Base-by-base conservation (phyloP, 345 rosid species). In the Salix udensis region DNA sequence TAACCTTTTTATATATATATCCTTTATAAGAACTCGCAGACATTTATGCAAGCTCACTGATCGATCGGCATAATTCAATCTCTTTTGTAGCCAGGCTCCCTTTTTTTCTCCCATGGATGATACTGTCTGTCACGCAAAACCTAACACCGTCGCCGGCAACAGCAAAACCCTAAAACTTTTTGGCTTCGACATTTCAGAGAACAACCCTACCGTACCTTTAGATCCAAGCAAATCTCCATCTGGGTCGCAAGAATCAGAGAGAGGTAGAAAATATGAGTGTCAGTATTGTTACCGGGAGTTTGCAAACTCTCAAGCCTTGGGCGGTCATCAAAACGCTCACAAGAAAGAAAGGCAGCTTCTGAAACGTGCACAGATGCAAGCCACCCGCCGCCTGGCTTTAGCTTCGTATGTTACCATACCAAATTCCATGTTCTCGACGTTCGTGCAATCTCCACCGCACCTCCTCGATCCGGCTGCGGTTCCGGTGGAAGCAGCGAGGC, bases 171-270 rank as follows among this genome's bases (percentile, higher is more conserved):
- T 90, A 44, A 89, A 90, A 85, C 91, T 92, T 26, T 90, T 89
- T 21, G 91, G 94, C 28, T 86, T 90, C 84, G 82, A 88, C 82
- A 86, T 92, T 55, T 82, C 84, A 9, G 85, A 89, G 50, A 67
- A 78, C 19, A 72, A 81, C 18, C 39, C 78, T 11, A 68, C 67
- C 34, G 42, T 60, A 5, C 44, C 14, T 23, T 1, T 58, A 3
- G 65, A 65, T 55, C 30, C 80, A 6, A 72, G 23, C 44, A 77
- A 80, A 39, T 70, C 61, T 28, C 78, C 80, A 4, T 40, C 62
- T 16, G 82, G 71, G n/a, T 79, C 83, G 61, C 48, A 79, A 34
- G 84, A 71, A 61, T 26, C 80, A 8, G 84, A 36, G 39, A 53
- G 68, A 50, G 68, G 52, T 23, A 65, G 78, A 50, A 79, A 79